Percentiles rank a stretch among this genome's conserved stretches.
phyloP scores from a whole-genome alignment of 768 basidiomycete species.

The Termitomyces sp. region DNA sequence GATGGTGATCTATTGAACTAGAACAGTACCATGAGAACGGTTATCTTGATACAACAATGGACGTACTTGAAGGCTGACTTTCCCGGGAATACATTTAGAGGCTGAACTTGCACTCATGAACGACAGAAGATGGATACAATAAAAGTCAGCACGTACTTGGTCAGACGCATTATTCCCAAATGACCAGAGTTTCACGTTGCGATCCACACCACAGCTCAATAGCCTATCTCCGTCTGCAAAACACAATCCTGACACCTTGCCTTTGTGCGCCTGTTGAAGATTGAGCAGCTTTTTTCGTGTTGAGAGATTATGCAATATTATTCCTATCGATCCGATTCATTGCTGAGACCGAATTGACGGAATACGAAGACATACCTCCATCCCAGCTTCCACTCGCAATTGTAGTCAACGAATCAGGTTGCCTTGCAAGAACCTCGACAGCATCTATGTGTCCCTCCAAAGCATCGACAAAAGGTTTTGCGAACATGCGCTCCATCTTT shows the following conservation, averaged over 20 bases:
- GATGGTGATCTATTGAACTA: slow-evolving; percentile 93
- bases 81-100: slow-evolving; percentile 73
- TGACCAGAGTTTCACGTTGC: slow-evolving; percentile 80
- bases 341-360: not conserved
- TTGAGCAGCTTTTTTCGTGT: slow-evolving; percentile 46
- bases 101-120: slow-evolving; percentile 29
- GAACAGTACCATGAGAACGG: slow-evolving; percentile 7
- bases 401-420: slow-evolving; percentile 64
- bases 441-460: slow-evolving; percentile 94
- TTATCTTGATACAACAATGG: not conserved
- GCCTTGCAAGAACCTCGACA: slow-evolving; percentile 78
- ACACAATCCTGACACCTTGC: slow-evolving; percentile 78
- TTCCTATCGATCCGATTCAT: slow-evolving; percentile 37
- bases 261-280: slow-evolving; percentile 71
- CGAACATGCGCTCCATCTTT: slow-evolving; percentile 96
- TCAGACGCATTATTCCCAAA: slow-evolving; percentile 25
- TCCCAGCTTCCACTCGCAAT: slow-evolving; percentile 95
- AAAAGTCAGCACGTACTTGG: slow-evolving; percentile 24
- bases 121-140: not conserved
- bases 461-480: slow-evolving; percentile 91
- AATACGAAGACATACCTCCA: slow-evolving; percentile 59
- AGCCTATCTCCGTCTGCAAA: slow-evolving; percentile 60
- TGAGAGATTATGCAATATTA: slow-evolving; percentile 81
- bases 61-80: slow-evolving; percentile 89
- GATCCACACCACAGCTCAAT: slow-evolving; percentile 79